Evolutionary conservation across 176 grass and related monocot genomes (phyloP).

Genomic region (Musa itinerans): DNA sequence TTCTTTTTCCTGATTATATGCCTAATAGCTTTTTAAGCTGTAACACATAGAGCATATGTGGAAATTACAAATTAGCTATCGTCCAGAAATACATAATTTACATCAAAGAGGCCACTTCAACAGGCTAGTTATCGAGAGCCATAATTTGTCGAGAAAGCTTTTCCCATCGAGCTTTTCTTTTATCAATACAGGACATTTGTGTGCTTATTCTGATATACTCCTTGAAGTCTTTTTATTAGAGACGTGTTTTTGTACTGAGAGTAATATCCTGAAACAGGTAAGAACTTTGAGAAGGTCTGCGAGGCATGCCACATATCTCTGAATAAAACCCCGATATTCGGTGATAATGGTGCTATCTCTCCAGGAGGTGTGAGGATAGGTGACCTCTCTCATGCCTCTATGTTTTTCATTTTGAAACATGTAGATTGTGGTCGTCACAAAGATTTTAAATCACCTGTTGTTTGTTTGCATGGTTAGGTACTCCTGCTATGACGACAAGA

Average conservation of each 20-base stretch:
- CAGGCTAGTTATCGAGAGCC: background rate
- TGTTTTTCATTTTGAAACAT: background rate
- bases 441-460: background rate
- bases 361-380: slow-evolving; percentile 66
- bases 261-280: slow-evolving; percentile 32
- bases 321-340: slow-evolving; percentile 63
- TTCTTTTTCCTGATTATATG: background rate
- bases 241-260: background rate
- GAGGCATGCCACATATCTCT: slow-evolving; percentile 53
- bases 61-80: background rate
- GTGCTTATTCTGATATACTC: no score
- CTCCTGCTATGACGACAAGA: slow-evolving; percentile 88
- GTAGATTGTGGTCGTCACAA: background rate
- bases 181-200: background rate
- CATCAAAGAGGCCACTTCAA: background rate
- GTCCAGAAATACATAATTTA: background rate
- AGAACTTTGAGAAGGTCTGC: slow-evolving; percentile 66
- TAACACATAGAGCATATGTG: background rate
- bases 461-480: slow-evolving; percentile 31
- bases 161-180: background rate
- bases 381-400: slow-evolving; percentile 15
- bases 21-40: background rate
- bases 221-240: background rate
- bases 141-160: background rate
- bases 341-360: slow-evolving; percentile 50